Percentiles rank a stretch among this genome's conserved stretches.
These are phyloP conservation scores for Penicillium malachiteum DNA, from an alignment of 495 filamentous ascomycete genomes.

Conservation along the genomic window DNA sequence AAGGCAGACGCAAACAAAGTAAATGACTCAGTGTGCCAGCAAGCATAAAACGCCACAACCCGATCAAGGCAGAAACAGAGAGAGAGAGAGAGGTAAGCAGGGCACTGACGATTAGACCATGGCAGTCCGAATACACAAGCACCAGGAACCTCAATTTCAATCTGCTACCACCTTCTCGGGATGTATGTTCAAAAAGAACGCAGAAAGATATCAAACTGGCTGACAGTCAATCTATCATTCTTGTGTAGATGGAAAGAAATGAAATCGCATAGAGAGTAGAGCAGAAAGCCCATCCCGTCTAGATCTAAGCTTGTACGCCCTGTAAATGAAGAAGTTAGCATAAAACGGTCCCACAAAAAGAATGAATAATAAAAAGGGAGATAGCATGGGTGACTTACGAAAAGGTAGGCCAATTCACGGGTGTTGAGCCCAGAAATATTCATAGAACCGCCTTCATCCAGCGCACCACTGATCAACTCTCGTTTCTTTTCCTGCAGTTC, in stretches of 20 bases:
- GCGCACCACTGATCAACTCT: conserved; percentile 71
- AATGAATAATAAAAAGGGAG: background rate
- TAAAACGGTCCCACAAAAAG: background rate
- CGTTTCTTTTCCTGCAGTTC: conserved; percentile 83
- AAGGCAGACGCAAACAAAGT: background rate
- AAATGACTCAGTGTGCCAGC: background rate
- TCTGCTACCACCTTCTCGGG: too few relatives aligned
- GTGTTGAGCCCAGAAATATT: conserved; percentile 61
- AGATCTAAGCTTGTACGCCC: background rate
- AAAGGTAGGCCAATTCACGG: conserved; percentile 68
- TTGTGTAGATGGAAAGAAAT: too few relatives aligned
- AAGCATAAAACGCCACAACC: background rate
- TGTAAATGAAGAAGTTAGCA: background rate
- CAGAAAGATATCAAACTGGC: too few relatives aligned
- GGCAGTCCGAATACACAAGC: too few relatives aligned
- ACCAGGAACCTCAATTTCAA: too few relatives aligned
- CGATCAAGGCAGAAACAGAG: background rate
- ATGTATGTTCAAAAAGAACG: too few relatives aligned
- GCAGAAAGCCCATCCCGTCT: background rate
- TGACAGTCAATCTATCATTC: too few relatives aligned
- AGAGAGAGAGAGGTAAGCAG: background rate
- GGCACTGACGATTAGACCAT: too few relatives aligned
- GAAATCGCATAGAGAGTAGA: background rate
- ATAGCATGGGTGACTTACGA: conserved; percentile 47
- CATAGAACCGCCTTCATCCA: conserved; percentile 75